Evolutionary conservation across 2,329 filamentous ascomycete genomes (phyloP), one percentile per base, ranked within the genome.

Genomic region (Lachnellula cervina): DNA sequence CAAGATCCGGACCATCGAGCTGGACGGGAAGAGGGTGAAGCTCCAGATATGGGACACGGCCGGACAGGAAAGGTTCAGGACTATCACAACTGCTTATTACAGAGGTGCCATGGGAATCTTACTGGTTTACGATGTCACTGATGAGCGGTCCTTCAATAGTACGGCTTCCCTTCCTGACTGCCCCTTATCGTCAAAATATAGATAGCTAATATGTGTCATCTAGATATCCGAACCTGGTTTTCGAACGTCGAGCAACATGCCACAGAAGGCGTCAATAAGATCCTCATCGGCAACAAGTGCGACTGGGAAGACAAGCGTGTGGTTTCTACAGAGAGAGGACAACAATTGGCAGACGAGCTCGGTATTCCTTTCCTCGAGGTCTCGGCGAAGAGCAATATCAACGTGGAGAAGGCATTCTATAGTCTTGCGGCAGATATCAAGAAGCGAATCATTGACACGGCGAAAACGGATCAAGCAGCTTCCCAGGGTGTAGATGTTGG

Each of bases 121-220:
- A 72, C 81, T 99, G 62, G 93, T 97, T 52, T 99, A 99, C 76
- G 94, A 99, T 76, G 94, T 99, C 68, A 99, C 94, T 49, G 94
- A 99, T 75, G 96, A 97, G 92, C 93, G 97, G 76, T 96, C 90
- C 44, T 99, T 99, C 88, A 97, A 99, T 84, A 99, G 97, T 71
- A 65, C 21, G 63, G 59, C 38, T 37, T n/a, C 23, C 25, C 11
- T 49, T 42, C 17, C 49, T 54, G 38, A 21, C 37, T 49, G 17
- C 34, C 17, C 4, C 16, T 11, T 50, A 6, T 23, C 32, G 9
- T 42, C 28, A 14, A 14, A 32, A 35, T 4, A 46, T 52, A 17
- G 32, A 46, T 52, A 40, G 32, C 56, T 60, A 46, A 62, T 37
- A 51, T 43, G 13, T 56, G 38, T 16, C 52, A 43, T 38, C 43